Evolutionary conservation across 495 filamentous ascomycete genomes (phyloP).

Genomic region (Rhizodiscina lignyota): DNA sequence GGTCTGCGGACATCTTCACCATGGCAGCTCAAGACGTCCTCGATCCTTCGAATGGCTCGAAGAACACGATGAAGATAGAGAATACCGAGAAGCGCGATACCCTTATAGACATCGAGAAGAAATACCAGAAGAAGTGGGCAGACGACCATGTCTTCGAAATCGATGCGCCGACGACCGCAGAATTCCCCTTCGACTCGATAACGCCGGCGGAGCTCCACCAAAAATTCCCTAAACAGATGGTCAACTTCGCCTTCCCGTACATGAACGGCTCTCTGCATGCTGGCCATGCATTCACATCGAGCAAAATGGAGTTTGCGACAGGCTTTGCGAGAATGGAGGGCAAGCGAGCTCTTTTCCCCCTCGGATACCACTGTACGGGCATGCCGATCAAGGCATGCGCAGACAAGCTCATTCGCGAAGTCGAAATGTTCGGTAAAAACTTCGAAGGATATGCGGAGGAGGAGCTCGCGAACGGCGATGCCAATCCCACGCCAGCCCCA

Average conservation of each 20-base stretch:
- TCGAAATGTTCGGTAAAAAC: constrained; percentile 72
- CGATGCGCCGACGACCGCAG: constrained; percentile 59
- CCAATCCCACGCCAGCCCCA: constrained; percentile 37
- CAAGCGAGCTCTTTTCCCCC: constrained; percentile 68
- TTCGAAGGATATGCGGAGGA: constrained; percentile 53
- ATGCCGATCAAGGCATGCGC: constrained; percentile 97
- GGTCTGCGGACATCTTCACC: too few species aligned
- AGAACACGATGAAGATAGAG: constrained; percentile 58
- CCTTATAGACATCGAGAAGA: constrained; percentile 76
- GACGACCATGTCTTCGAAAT: constrained; percentile 64
- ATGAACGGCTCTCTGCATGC: constrained; percentile 93
- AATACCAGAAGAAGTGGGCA: constrained; percentile 79
- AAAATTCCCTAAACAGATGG: constrained; percentile 81
- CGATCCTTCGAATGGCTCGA: constrained; percentile 41
- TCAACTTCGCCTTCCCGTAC: constrained; percentile 87
- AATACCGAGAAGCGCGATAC: constrained; percentile 91
- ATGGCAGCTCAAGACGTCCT: too few species aligned
- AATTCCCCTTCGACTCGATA: constrained; percentile 55
- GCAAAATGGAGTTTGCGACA: constrained; percentile 79
- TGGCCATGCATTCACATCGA: constrained; percentile 77
- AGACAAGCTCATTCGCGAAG: constrained; percentile 81
- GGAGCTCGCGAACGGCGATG: constrained; percentile 41
- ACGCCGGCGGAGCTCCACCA: constrained; percentile 55
- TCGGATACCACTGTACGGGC: constrained; percentile 91
- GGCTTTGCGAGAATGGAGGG: constrained; percentile 82